Base-by-base conservation (phyloP, 805 yeast species). In the Suhomyces vadensis region DNA sequence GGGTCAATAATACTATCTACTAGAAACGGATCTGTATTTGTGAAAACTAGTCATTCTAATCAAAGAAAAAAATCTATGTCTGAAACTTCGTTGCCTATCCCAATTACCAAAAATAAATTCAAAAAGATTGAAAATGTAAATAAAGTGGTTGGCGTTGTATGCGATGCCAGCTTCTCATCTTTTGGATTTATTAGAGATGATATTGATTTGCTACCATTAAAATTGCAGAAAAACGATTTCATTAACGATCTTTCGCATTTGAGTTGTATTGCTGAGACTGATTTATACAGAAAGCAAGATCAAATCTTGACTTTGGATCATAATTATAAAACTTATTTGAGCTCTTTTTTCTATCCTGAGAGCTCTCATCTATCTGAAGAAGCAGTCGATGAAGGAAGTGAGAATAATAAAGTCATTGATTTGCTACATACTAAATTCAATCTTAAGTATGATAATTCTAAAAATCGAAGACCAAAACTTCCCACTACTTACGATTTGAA, bases 1-100 rank as follows among this genome's bases (percentile, higher is more conserved):
- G 95, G 95, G 0, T 80, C 87, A 0, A 60, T 87, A 2, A 67
- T 90, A 1, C 58, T 91, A 1, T 78, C 85, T 49, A 84, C 94
- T 0, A 61, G 69, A 16, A 80, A 81, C 39, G 97, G 97, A 0
- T 75, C 83, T 17, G 87, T 79, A 0, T 88, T 77, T 52, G 67
- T 70, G 51, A 75, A 65, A 10, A 51, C 64, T 3, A 51, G 37
- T n/a, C 49, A 51, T 36, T 40, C 60, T n/a, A 41, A 31, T 13
- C 58, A 52, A 39, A 42, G 74, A 17, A 57, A 62, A 38, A 65
- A 56, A 19, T 68, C 75, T 1, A 52, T 63, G 50, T 48, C 69
- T 20, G 74, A 62, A n/a, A 27, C 47, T 42, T 65, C 43, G 57
- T 67, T 49, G 54, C 66, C 57, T 37, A 60, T 51, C 24, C 67